A percentile compares a stretch with the other conserved stretches of the same genome.
These are phyloP conservation scores for Liriodendron chinense DNA, from an alignment of 164 flowering plant genomes.

Conservation along the genomic window DNA sequence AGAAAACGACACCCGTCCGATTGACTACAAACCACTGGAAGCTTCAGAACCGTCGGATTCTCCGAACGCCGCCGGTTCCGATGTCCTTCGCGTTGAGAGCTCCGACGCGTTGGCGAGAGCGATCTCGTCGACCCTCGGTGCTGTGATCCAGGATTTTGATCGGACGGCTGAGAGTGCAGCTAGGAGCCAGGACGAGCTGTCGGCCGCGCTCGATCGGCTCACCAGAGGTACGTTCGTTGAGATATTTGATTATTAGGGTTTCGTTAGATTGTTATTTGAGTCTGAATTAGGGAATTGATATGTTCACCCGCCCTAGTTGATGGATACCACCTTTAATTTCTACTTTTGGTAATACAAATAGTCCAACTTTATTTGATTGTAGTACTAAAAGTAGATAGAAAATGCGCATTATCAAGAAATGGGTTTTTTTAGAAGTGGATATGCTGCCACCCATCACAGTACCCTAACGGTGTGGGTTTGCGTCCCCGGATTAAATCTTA, in stretches of 20 bases:
- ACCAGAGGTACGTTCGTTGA: conserved; percentile 36
- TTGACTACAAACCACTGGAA: neutral
- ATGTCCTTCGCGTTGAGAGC: neutral
- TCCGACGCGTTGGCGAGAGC: conserved; percentile 41
- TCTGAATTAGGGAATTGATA: neutral
- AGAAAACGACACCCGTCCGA: neutral
- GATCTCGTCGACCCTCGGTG: conserved; percentile 42
- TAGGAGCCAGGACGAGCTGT: conserved; percentile 54
- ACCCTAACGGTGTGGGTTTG: conserved; percentile 27
- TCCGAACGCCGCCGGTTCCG: neutral
- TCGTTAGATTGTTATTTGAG: neutral
- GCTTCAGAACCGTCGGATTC: conserved; percentile 5
- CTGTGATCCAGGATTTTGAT: conserved; percentile 58
- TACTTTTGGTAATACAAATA: neutral
- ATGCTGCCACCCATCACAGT: too few species aligned
- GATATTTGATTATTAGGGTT: neutral
- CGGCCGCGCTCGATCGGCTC: conserved; percentile 58
- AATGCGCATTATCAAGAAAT: too few species aligned
- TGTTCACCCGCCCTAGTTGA: neutral
- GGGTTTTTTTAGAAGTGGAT: too few species aligned
- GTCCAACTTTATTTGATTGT: neutral
- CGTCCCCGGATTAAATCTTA: neutral
- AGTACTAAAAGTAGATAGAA: too few species aligned
- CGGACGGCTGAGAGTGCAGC: conserved; percentile 42
- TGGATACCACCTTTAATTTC: neutral